Evolutionary conservation across 2,329 filamentous ascomycete genomes (phyloP).

Genomic region (Teratosphaeria nubilosa): DNA sequence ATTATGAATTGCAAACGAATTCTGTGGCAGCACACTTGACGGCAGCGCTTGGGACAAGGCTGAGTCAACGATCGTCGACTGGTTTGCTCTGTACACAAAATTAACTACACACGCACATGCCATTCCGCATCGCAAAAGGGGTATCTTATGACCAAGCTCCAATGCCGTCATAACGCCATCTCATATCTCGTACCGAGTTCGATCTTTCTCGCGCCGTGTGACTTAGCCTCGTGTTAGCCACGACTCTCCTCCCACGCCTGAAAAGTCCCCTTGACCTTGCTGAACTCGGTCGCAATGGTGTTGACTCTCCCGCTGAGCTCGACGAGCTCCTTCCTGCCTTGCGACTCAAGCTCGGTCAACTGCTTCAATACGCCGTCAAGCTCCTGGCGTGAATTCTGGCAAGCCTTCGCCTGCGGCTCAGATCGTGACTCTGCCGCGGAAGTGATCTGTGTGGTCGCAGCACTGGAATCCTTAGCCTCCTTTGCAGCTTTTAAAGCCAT

Average conservation of each 20-base stretch:
- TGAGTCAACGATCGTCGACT: neutral
- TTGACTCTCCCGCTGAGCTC: neutral
- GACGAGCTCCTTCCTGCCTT: neutral
- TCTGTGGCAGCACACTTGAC: too few species aligned
- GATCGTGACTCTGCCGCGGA: neutral
- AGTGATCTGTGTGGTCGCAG: neutral
- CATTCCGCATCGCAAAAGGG: neutral
- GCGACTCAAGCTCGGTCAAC: neutral
- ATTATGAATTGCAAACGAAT: neutral
- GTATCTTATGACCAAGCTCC: neutral
- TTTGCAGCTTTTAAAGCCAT: neutral
- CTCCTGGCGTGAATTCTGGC: neutral
- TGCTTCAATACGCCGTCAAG: neutral
- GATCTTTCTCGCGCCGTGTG: neutral
- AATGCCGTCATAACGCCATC: neutral
- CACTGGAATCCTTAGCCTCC: neutral
- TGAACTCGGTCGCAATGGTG: neutral
- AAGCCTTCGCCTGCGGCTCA: neutral
- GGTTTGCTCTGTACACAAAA: neutral
- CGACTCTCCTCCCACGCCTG: neutral
- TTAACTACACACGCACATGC: neutral
- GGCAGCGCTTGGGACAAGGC: too few species aligned
- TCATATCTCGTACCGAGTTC: neutral
- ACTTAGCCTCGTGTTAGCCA: neutral
- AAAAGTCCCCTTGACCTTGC: neutral